Base-by-base conservation (phyloP, 75 land plant species). In the Azolla pinnata region DNA sequence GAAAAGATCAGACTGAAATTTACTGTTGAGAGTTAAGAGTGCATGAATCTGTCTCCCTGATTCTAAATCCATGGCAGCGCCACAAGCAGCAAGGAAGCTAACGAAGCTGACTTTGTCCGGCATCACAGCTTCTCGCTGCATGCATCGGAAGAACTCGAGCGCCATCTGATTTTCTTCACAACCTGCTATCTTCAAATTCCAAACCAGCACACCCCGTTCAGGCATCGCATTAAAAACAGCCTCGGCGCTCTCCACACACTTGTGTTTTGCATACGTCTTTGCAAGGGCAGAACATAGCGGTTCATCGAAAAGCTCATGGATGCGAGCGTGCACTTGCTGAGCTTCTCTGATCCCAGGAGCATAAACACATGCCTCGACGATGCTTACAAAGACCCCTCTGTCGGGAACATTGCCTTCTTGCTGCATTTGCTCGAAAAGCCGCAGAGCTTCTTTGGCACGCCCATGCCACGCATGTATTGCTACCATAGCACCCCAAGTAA, bases 401-500 rank as follows among this genome's bases (percentile, higher is more conserved):
- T 83, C 82, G 9, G 82, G 77, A 56, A 69, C 70, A 55, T 73
- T 18, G 29, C 68, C 65, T n/a, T 57, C 67, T 45, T 53, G n/a
- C 29, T 76, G 74, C 82, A 83, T 76, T 34, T 65, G 48, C 31
- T 70, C 65, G 1, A 84, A 24, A 72, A 68, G 63, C 30, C 0
- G 23, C 26, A 77, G 34, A 47, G 78, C 81, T 45, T 75, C 72
- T 27, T 24, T 40, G 55, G 68, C 66, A 59, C 51, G 32, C 23
- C 81, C 83, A 61, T 57, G 64, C 26, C 66, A 73, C 4, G 67
- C 78, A 67, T 56, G n/a, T 49, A 79, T 77, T 2, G 59, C 70
- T 53, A 84, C 77, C 31, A 80, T 34, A 12, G 80, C 71, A 46
- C 72, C 77, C 83, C 83, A 80, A 0, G 81, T 80, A 7, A 80